These are phyloP conservation scores for Gnetum montanum DNA, from an alignment of 75 land plant genomes.

Conservation along the genomic window DNA sequence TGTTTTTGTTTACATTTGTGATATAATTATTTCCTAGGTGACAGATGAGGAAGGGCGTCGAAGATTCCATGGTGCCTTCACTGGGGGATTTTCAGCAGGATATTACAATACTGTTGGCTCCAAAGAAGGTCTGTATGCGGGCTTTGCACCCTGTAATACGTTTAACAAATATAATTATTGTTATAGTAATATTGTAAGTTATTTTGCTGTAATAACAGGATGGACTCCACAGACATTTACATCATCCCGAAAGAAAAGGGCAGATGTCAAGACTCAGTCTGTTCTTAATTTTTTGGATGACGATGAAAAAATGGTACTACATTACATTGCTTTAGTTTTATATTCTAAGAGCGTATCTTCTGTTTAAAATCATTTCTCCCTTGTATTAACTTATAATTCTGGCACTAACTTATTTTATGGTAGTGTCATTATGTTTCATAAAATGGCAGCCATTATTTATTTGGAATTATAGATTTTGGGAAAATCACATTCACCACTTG, in stretches of 20 bases:
- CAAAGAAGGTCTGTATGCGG: constrained; percentile 56
- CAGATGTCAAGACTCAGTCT: constrained; percentile 55
- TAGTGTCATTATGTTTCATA: too few relatives aligned
- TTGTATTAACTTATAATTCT: too few relatives aligned
- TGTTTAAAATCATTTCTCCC: too few relatives aligned
- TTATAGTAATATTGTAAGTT: background rate
- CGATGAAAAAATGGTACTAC: constrained; percentile 70
- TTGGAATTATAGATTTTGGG: too few relatives aligned
- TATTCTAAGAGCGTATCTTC: too few relatives aligned
- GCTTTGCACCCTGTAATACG: too few relatives aligned
- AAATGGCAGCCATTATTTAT: too few relatives aligned
- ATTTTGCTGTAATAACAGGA: constrained; percentile 27
- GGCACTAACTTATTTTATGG: too few relatives aligned
- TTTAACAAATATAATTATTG: background rate
- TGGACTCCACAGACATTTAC: constrained; percentile 83
- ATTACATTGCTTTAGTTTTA: too few relatives aligned
- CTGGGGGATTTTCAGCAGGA: constrained; percentile 95
- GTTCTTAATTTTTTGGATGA: constrained; percentile 76
- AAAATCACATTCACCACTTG: too few relatives aligned
- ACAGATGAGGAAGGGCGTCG: constrained; percentile 80
- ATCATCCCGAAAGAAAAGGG: constrained; percentile 75
- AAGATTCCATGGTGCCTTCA: constrained; percentile 92
- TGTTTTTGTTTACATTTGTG: background rate
- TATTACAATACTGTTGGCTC: constrained; percentile 91
- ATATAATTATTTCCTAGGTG: constrained; percentile 70